A percentile compares a stretch with the other conserved stretches of the same genome.
phyloP scores from a whole-genome alignment of 352 stramenopile species.

The Phytophthora pluvialis region DNA sequence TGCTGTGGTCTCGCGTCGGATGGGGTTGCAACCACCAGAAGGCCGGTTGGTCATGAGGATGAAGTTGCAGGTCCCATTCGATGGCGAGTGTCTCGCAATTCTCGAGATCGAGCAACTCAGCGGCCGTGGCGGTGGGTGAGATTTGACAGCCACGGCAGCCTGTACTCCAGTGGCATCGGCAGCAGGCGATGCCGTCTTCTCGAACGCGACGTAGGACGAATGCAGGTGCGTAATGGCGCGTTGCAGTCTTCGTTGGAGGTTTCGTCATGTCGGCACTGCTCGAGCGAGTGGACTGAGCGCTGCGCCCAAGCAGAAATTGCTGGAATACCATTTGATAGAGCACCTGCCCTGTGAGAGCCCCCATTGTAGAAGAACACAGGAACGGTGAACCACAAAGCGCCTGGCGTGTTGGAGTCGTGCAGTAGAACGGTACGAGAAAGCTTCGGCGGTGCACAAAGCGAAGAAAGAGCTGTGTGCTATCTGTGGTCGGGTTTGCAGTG shows the following conservation, averaged over 20 bases:
- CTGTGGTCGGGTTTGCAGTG: not conserved
- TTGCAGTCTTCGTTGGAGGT: not conserved
- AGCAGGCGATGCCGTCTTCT: constrained; percentile 52
- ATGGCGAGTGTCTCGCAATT: constrained; percentile 72
- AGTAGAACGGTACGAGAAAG: constrained; percentile 65
- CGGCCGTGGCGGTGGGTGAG: constrained; percentile 23
- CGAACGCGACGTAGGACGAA: constrained; percentile 61
- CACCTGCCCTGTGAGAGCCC: constrained; percentile 30
- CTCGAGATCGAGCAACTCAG: constrained; percentile 41
- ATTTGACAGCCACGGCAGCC: constrained; percentile 63
- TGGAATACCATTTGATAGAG: constrained; percentile 40
- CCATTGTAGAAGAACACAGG: constrained; percentile 28
- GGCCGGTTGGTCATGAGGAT: constrained; percentile 24
- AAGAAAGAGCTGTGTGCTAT: constrained; percentile 34
- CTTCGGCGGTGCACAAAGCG: constrained; percentile 53
- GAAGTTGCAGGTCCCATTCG: constrained; percentile 53
- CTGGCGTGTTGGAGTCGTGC: constrained; percentile 40
- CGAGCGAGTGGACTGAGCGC: not conserved
- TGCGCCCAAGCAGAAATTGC: constrained; percentile 16
- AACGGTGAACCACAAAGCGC: constrained; percentile 49
- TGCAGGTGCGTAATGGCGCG: not conserved
- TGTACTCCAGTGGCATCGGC: constrained; percentile 57
- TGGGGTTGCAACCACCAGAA: constrained; percentile 27
- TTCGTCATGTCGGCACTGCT: not conserved
- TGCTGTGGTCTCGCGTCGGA: constrained; percentile 42